Percentiles rank a stretch among this genome's conserved stretches.
Conservation (phyloP, 106 monocot genomes). For the Dendrobium chrysotoxum region DNA sequence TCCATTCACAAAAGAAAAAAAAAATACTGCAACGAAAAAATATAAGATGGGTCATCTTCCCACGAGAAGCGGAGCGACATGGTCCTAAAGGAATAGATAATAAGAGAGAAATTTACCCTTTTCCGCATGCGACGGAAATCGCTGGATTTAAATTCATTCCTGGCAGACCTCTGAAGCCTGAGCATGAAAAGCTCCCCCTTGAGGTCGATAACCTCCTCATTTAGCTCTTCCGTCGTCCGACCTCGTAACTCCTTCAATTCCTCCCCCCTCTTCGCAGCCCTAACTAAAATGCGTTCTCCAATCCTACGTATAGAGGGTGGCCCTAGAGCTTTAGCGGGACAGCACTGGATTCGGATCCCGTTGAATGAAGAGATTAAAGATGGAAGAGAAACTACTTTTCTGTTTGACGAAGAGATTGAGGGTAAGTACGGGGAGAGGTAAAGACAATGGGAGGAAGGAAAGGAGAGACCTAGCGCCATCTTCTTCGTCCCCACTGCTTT, state of each 20-base stretch:
- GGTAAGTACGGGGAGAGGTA: not conserved
- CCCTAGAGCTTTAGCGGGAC: not conserved
- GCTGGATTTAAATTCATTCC: conserved; percentile 86
- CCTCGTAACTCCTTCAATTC: conserved; percentile 73
- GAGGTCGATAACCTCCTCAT: conserved; percentile 92
- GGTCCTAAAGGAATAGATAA: not conserved
- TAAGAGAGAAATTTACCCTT: conserved; percentile 38
- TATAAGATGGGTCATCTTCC: not conserved
- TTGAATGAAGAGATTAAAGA: conserved; percentile 35
- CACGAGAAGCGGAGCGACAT: not conserved
- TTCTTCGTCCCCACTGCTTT: conserved; percentile 6
- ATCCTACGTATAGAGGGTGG: not conserved
- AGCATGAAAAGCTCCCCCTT: conserved; percentile 91
- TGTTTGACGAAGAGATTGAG: conserved; percentile 2
- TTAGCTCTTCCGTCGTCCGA: conserved; percentile 71
- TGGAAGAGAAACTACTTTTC: not conserved
- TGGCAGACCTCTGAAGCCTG: conserved; percentile 75
- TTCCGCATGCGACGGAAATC: conserved; percentile 86
- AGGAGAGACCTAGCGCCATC: conserved; percentile 23
- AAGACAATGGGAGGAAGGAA: conserved; percentile 6
- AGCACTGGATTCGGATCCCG: conserved; percentile 27
- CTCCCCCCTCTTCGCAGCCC: conserved; percentile 84
- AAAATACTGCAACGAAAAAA: not conserved
- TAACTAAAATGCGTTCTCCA: conserved; percentile 15
- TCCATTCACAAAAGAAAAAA: not conserved